Base-by-base conservation (phyloP, 2,329 filamentous ascomycete species). In the Penicillium sp. region DNA sequence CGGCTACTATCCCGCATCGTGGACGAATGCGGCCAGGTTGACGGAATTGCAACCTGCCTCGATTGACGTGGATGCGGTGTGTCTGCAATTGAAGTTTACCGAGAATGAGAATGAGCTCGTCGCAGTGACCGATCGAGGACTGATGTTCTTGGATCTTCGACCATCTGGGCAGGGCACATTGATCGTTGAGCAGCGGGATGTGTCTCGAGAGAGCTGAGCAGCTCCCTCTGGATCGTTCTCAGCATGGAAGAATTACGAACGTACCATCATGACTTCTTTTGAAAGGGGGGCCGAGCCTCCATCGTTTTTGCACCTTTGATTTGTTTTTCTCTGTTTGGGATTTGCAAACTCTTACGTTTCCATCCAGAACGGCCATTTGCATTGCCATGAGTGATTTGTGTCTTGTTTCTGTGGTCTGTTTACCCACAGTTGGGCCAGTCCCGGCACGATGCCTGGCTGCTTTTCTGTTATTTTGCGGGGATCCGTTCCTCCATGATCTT, bases 81-180 rank as follows among this genome's bases (percentile, higher is more conserved):
- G 67, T 47, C 70, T 65, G 39, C 61, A 66, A 45, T 41, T 72
- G 39, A 48, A 50, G 12, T 72, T 73, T 51, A 60, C 56, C 5
- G 51, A 57, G 3, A 46, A 55, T 9, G 70, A 72, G 50, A 55
- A 73, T 48, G 66, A 72, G 47, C 50, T 74, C 25, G 43, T 71
- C 48, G 66, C 65, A 7, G 54, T 73, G 43, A 73, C 72, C 9
- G 71, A 73, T 55, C 63, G 64, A 37, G 72, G 71, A 7, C 39
- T 74, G 25, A 63, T 73, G 61, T 52, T 60, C 3, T 67, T 69
- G 64, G 51, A 67, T 53, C 52, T 74, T 26, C 52, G 63, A n/a
- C 58, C 65, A 9, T 45, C 52, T 28, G 62, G 63, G 3, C 57
- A 46, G 38, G 60, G 64, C 3, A 34, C 29, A 18, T 41, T 44